Percentiles rank a stretch among this genome's conserved stretches.
phyloP scores from a whole-genome alignment of 495 filamentous ascomycete genomes.

The Neurospora terricola region DNA sequence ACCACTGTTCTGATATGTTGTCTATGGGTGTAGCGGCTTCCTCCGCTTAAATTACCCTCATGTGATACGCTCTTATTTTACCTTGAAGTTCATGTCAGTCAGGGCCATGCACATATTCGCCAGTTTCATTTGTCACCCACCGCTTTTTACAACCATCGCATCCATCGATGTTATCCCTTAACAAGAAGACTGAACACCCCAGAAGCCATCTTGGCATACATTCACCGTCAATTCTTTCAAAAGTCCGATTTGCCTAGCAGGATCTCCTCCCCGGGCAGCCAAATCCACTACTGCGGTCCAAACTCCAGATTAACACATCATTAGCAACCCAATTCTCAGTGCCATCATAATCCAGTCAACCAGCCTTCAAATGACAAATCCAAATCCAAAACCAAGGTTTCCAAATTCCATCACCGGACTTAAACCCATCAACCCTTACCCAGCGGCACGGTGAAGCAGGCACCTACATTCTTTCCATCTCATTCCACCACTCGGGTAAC shows the following conservation, averaged over 20 bases:
- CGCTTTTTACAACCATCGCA: no score
- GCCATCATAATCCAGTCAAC: not conserved
- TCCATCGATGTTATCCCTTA: no score
- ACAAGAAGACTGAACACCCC: not conserved
- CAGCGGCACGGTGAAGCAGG: not conserved
- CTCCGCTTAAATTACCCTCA: not conserved
- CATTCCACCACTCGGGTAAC: not conserved
- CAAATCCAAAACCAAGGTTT: not conserved
- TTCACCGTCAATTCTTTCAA: not conserved
- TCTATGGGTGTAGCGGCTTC: not conserved
- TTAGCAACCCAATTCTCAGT: no score
- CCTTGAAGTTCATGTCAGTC: no score
- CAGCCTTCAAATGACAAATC: not conserved
- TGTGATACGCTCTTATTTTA: no score
- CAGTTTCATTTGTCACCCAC: no score
- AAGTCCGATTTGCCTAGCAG: not conserved
- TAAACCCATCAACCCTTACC: not conserved
- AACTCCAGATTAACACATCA: not conserved
- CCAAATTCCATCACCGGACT: not conserved
- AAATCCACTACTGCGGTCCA: not conserved
- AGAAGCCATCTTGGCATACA: not conserved
- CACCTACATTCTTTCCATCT: not conserved
- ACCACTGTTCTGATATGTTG: not conserved
- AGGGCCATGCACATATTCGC: no score
- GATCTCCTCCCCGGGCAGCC: not conserved